Evolutionary conservation across 345 rosid genomes (phyloP).

Genomic region (Durio zibethinus): DNA sequence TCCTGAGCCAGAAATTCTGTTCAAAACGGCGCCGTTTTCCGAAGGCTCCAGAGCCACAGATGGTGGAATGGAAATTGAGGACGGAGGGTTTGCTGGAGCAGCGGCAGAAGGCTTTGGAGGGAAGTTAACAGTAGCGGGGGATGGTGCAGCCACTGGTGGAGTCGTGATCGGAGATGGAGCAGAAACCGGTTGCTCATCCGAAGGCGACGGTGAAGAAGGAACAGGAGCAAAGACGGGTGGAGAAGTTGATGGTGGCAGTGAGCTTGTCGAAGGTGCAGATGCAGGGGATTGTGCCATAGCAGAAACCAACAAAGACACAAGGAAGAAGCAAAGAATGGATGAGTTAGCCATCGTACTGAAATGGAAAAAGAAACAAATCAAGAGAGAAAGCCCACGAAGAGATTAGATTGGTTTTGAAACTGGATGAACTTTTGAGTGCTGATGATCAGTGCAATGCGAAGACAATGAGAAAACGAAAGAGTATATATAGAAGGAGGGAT

Average conservation of each 20-base stretch:
- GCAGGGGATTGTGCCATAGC: background rate
- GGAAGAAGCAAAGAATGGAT: background rate
- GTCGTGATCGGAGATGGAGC: background rate
- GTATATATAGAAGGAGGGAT: background rate
- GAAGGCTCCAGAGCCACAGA: conserved; percentile 6
- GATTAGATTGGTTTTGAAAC: background rate
- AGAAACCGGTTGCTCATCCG: background rate
- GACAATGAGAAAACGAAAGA: background rate
- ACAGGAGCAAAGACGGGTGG: too few species aligned
- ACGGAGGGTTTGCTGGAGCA: background rate
- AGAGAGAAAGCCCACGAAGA: too few species aligned
- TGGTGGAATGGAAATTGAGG: conserved; percentile 13
- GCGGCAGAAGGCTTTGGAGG: background rate
- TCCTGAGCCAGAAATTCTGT: conserved; percentile 16
- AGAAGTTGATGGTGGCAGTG: background rate
- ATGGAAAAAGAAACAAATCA: background rate
- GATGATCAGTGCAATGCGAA: background rate
- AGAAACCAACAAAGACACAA: background rate
- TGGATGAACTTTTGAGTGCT: background rate
- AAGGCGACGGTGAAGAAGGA: background rate
- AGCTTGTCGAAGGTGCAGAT: background rate
- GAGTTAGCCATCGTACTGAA: background rate
- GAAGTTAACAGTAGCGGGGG: background rate
- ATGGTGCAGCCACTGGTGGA: background rate
- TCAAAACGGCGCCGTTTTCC: background rate